Base-by-base conservation (phyloP, 306 rosid species). In the Dalbergia oliveri region DNA sequence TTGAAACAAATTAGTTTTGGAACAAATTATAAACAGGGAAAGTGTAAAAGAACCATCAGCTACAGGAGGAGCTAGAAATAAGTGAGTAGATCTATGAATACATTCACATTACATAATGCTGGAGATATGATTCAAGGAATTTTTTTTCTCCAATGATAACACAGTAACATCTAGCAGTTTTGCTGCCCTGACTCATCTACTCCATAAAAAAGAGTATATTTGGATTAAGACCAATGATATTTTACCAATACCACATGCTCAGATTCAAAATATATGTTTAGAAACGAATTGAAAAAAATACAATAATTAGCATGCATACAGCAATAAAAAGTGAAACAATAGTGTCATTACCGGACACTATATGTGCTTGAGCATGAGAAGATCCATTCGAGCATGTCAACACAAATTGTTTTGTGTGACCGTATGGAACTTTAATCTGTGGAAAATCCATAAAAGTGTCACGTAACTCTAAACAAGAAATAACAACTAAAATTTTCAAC, bases 351-450 rank as follows among this genome's bases (percentile, higher is more conserved):
- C 98, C 98, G 75, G 73, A 93, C 90, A 16, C 35, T 78, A 70
- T 71, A 57, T 16, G 98, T 79, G 79, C 84, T 87, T 47, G 84
- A 39, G 95, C 94, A 87, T 82, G 86, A 71, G 98, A 95, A 74
- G 99, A 93, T 78, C 97, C 97, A 82, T 91, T 63, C 0, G 93
- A 81, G 80, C 87, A 78, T 64, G 92, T 93, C 87, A 95, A 79
- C 83, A 95, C 98, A 87, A 93, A 93, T 63, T 93, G 97, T 18
- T 79, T 69, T 23, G 99, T 90, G 57, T 76, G 82, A 72, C 98
- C 99, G 79, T 88, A 76, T 31, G 99, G 99, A 82, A 95, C 94
- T 88, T 95, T 93, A 54, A 95, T 91, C 97, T 95, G 94, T 86
- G 67, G 66, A 78, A 74, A 87, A 78, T 56, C 14, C 63, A 81